These are phyloP conservation scores for Podaxis carcinomalis DNA, from an alignment of 768 basidiomycete genomes.

Conservation along the genomic window DNA sequence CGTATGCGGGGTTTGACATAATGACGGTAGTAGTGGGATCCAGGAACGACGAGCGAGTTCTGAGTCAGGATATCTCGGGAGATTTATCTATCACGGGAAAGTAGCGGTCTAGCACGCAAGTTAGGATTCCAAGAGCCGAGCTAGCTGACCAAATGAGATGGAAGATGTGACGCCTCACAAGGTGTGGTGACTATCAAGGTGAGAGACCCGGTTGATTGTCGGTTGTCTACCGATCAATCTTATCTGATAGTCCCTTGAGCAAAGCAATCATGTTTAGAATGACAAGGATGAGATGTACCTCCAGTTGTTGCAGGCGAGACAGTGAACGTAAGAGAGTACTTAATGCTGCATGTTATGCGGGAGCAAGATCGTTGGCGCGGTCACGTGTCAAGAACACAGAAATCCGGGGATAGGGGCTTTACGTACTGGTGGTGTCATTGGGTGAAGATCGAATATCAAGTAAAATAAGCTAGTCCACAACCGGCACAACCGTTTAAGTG, in stretches of 20 bases:
- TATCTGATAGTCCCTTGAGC: slow-evolving; percentile 4
- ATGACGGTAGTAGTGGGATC: background rate
- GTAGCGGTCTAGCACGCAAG: background rate
- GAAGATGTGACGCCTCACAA: background rate
- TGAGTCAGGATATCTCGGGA: background rate
- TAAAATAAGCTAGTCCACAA: background rate
- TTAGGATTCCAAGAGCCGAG: background rate
- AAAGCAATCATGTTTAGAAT: background rate
- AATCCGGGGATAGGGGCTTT: background rate
- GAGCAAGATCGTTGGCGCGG: background rate
- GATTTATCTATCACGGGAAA: background rate
- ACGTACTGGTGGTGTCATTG: background rate
- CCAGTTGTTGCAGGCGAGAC: background rate
- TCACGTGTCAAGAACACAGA: background rate
- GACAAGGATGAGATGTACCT: background rate
- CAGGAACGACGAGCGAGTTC: background rate
- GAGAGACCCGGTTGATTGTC: background rate
- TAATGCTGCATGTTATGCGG: background rate
- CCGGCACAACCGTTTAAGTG: background rate
- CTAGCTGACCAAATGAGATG: background rate
- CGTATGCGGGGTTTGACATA: slow-evolving; percentile 8
- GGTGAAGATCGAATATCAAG: background rate
- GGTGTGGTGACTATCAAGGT: background rate
- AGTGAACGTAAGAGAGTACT: background rate
- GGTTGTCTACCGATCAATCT: background rate